These are phyloP conservation scores for Catunica adiposa DNA, from an alignment of 2,329 filamentous ascomycete genomes.

Conservation along the genomic window DNA sequence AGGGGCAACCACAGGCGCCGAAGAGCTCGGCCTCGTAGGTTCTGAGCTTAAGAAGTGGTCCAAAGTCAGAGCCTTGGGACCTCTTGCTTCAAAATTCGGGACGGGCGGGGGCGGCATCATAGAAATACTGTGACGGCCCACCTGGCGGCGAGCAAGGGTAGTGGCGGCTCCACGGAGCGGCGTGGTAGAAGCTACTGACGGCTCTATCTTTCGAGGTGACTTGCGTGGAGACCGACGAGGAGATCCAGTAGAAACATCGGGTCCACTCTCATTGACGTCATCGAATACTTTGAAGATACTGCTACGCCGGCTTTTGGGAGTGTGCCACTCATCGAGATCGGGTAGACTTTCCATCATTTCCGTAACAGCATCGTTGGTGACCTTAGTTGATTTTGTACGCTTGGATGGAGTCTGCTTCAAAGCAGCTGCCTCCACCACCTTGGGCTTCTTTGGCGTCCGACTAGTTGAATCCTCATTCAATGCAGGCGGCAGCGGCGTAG, in stretches of 20 bases:
- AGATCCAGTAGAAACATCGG: neutral
- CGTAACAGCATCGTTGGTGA: slow-evolving; percentile 21
- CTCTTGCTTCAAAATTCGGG: neutral
- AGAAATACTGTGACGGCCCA: slow-evolving; percentile 8
- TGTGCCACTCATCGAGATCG: slow-evolving; percentile 34
- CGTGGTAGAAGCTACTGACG: neutral
- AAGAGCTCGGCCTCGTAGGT: neutral
- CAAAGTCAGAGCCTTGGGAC: neutral
- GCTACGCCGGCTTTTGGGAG: slow-evolving; percentile 20
- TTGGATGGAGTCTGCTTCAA: neutral
- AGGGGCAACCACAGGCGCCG: too few relatives aligned
- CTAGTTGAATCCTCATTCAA: neutral
- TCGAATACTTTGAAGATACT: slow-evolving; percentile 28
- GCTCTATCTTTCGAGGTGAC: neutral
- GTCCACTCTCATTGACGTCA: slow-evolving; percentile 18
- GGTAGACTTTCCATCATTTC: slow-evolving; percentile 35
- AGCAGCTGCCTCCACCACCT: neutral
- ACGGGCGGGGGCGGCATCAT: slow-evolving; percentile 5
- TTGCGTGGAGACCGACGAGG: slow-evolving; percentile 7
- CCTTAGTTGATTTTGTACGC: neutral
- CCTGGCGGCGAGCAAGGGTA: neutral
- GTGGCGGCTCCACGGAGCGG: neutral
- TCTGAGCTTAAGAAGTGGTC: neutral
- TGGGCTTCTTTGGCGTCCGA: slow-evolving; percentile 11
- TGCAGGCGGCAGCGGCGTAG: neutral